phyloP scores from a whole-genome alignment of 129 eudicot species.

The Chrysanthemum seticuspe region DNA sequence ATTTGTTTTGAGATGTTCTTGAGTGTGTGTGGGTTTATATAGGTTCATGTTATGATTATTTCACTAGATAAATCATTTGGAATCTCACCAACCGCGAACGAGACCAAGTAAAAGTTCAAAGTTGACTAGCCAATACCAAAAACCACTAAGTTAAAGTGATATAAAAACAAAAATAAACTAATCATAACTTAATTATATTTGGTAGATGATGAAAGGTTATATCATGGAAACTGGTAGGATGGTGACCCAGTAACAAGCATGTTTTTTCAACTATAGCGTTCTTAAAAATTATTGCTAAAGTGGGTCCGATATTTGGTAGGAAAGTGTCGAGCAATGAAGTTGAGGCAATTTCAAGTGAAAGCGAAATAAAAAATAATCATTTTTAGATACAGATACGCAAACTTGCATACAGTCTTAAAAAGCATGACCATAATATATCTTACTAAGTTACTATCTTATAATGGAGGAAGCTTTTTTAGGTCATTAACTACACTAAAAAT shows the following conservation, averaged over 20 bases:
- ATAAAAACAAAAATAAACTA: neutral
- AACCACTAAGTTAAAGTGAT: neutral
- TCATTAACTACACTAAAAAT: too few species aligned
- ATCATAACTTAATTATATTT: neutral
- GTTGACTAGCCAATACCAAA: slow-evolving; percentile 7
- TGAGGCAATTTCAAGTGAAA: too few species aligned
- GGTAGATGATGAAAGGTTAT: neutral
- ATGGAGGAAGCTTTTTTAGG: too few species aligned
- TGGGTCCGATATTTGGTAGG: slow-evolving; percentile 5
- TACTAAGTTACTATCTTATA: too few species aligned
- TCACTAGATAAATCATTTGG: neutral
- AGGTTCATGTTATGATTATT: neutral
- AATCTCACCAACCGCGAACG: slow-evolving; percentile 20
- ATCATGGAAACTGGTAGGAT: slow-evolving; percentile 18
- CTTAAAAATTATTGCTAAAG: neutral
- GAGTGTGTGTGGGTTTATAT: too few species aligned
- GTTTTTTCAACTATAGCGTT: slow-evolving; percentile 1
- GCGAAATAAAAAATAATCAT: too few species aligned
- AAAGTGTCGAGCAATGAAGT: neutral
- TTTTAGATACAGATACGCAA: too few species aligned
- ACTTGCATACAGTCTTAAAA: too few species aligned
- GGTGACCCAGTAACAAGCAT: slow-evolving; percentile 1
- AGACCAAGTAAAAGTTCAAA: slow-evolving; percentile 14
- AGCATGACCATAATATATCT: too few species aligned
- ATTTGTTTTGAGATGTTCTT: too few species aligned